Conservation (phyloP, 1,284 basidiomycete genomes). For the Cryptococcus neoformans region DNA sequence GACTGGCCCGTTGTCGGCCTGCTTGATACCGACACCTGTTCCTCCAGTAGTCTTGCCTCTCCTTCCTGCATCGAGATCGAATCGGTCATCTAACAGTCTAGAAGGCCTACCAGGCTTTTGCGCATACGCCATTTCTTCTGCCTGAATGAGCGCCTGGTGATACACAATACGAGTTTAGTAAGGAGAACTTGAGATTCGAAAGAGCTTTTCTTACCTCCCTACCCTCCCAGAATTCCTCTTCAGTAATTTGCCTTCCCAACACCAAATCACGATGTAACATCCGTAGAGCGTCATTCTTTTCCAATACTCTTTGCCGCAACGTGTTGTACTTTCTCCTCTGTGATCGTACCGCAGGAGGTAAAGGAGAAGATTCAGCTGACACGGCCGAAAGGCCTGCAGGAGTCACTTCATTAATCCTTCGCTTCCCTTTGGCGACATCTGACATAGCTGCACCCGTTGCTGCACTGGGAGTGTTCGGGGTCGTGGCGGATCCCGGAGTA, state of each 20-base stretch:
- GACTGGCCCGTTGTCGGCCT: slow-evolving; percentile 31
- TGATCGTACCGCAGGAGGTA: slow-evolving; percentile 11
- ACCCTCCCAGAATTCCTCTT: slow-evolving; percentile 93
- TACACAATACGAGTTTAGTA: slow-evolving; percentile 29
- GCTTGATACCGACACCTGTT: slow-evolving; percentile 55
- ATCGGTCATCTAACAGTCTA: slow-evolving; percentile 81
- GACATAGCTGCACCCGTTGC: slow-evolving; percentile 13
- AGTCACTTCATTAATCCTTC: slow-evolving; percentile 42
- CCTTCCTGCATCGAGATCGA: slow-evolving; percentile 56
- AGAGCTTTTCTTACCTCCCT: slow-evolving; percentile 62
- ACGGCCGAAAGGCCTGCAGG: background rate
- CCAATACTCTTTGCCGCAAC: slow-evolving; percentile 64
- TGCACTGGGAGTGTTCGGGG: slow-evolving; percentile 12
- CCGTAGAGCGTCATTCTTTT: slow-evolving; percentile 70
- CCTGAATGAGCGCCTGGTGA: slow-evolving; percentile 70
- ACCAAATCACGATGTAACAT: slow-evolving; percentile 81
- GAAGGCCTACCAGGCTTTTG: slow-evolving; percentile 81
- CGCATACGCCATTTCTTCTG: slow-evolving; percentile 56
- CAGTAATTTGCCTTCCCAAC: slow-evolving; percentile 75
- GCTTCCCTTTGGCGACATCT: slow-evolving; percentile 21
- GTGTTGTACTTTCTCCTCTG: slow-evolving; percentile 37
- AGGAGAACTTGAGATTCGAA: slow-evolving; percentile 5
- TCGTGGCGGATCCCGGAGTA: slow-evolving; percentile 5
- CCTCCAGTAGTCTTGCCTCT: slow-evolving; percentile 34
- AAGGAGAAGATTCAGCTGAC: background rate